Percentiles rank a stretch among this genome's conserved stretches.
phyloP scores from a whole-genome alignment of 78 protist species.

The Dictyostelium intermedium region DNA sequence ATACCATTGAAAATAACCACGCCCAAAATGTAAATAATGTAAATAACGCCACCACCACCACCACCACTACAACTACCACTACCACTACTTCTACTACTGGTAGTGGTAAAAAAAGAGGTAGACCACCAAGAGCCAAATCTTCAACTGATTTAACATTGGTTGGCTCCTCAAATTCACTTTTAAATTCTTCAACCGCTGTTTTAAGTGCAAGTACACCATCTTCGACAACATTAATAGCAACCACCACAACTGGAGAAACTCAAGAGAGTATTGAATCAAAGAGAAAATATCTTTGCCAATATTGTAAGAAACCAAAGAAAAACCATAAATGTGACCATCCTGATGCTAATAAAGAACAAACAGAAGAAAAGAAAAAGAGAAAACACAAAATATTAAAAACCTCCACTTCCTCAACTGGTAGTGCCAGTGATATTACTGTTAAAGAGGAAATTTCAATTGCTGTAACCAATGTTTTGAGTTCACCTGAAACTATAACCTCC shows the following conservation, averaged over 20 bases:
- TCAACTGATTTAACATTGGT: not conserved
- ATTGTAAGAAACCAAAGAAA: not conserved
- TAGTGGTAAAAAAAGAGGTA: not conserved
- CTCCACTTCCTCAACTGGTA: not conserved
- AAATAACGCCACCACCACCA: not conserved
- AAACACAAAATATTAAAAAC: not conserved
- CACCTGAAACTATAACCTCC: not conserved
- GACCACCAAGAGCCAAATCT: not conserved
- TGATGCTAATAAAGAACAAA: not conserved
- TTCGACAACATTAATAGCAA: not conserved
- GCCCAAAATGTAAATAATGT: not conserved
- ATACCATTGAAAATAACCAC: not conserved
- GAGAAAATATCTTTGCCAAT: not conserved
- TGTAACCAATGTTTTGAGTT: not conserved
- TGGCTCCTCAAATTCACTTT: not conserved
- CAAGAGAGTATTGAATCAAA: not conserved
- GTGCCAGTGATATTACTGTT: not conserved
- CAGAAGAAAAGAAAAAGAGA: not conserved
- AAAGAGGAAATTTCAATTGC: not conserved
- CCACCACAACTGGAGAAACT: not conserved
- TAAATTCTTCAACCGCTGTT: not conserved
- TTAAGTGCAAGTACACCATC: not conserved
- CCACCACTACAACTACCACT: not conserved
- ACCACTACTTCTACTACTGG: not conserved
- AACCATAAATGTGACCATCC: not conserved